phyloP scores from a whole-genome alignment of 441 rosid species.

The Eutrema salsugineum region DNA sequence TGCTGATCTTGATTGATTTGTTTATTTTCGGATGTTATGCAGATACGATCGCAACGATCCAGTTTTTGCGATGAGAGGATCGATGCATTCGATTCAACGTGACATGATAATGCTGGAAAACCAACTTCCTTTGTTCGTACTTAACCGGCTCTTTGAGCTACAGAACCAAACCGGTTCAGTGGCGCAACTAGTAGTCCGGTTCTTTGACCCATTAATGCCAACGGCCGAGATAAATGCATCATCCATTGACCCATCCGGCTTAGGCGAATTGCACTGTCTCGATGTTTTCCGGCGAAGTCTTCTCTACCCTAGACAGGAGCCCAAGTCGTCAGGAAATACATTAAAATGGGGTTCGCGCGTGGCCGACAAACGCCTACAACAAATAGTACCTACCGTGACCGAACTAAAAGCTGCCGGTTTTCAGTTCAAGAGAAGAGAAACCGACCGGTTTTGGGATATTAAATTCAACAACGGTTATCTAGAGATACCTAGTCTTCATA shows the following conservation, averaged over 20 bases:
- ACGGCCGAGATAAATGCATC: slow-evolving; percentile 65
- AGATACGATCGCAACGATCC: slow-evolving; percentile 70
- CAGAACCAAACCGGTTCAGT: slow-evolving; percentile 62
- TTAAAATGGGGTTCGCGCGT: slow-evolving; percentile 45
- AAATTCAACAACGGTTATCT: slow-evolving; percentile 66
- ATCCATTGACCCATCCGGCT: slow-evolving; percentile 52
- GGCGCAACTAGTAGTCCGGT: slow-evolving; percentile 50
- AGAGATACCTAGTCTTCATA: slow-evolving; percentile 59
- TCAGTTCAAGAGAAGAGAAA: slow-evolving; percentile 56
- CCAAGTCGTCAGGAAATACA: slow-evolving; percentile 44
- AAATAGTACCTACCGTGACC: slow-evolving; percentile 62
- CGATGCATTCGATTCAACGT: slow-evolving; percentile 79
- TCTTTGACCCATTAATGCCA: slow-evolving; percentile 77
- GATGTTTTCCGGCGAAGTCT: slow-evolving; percentile 72
- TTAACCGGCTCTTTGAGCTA: slow-evolving; percentile 59
- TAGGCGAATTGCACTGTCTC: slow-evolving; percentile 64
- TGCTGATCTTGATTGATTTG: neutral
- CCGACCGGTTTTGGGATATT: slow-evolving; percentile 81
- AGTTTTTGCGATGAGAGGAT: slow-evolving; percentile 66
- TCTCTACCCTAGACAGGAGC: slow-evolving; percentile 46
- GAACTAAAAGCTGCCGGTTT: slow-evolving; percentile 73
- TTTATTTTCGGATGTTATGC: neutral
- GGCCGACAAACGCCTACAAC: slow-evolving; percentile 69
- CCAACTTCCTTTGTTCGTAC: slow-evolving; percentile 69
- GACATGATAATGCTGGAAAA: slow-evolving; percentile 94